Base-by-base conservation (phyloP, 139 green algal species). In the Pedinophyceae sp. region DNA sequence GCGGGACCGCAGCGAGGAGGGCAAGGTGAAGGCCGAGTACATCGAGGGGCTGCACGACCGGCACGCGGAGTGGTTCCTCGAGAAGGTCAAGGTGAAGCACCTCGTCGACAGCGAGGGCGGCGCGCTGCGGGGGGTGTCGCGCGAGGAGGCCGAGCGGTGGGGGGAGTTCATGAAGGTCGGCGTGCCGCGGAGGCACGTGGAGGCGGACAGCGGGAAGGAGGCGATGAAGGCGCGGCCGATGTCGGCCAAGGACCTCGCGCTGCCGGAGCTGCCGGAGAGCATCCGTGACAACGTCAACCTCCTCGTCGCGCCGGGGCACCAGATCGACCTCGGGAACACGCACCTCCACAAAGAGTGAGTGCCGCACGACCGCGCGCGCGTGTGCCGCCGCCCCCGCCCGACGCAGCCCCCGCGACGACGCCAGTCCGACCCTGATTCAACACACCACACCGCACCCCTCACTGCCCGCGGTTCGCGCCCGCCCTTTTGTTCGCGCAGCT, bases 61-160 rank as follows among this genome's bases (percentile, higher is more conserved):
- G 53, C 88, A 97, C 60, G 88, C 96, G 69, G 74, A 91, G 50
- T 97, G 88, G 88, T 52, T 76, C 19, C 64, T 93, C n/a, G 57
- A 54, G 34, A 41, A 19, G 26, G 27, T 34, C 2, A 61, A 53
- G 54, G 22, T n/a, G 4, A 27, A 41, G 30, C 34, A 38, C 18
- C 18, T 66, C n/a, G n/a, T n/a, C n/a, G 30, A 38, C 50, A 59
- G 50, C 43, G 34, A 57, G 30, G 41, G 24, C 15, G 39, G 17
- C 30, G 27, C 52, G 19, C 26, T 52, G 22, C 22, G 45, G 20
- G 60, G 64, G 18, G 55, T 53, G n/a, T n/a, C n/a, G n/a, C n/a
- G n/a, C 17, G 34, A 67, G 24, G 20, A 26, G 10, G 46, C 26
- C 7, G 45, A 51, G 15, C 45, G 0, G 20, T 29, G 3, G 54